phyloP scores from a whole-genome alignment of 75 land plant species.

The Cunninghamia lanceolata region DNA sequence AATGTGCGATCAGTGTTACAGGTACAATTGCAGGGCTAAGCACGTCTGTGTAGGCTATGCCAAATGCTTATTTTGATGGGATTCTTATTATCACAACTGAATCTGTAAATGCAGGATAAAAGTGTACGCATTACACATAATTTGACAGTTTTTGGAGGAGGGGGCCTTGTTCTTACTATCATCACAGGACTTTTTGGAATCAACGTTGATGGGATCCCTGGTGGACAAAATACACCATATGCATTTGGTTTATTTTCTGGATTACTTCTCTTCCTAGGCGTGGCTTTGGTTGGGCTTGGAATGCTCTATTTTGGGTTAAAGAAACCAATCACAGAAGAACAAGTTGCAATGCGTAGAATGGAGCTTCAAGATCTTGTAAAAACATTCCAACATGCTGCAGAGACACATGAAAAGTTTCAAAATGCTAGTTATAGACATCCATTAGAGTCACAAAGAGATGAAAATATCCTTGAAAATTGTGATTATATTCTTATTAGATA shows the following conservation, averaged over 20 bases:
- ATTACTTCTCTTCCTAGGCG: slow-evolving; percentile 49
- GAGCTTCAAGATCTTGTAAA: slow-evolving; percentile 77
- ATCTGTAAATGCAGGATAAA: slow-evolving; percentile 52
- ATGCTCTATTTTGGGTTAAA: slow-evolving; percentile 71
- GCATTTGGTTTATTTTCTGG: slow-evolving; percentile 71
- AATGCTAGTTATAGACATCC: slow-evolving; percentile 20
- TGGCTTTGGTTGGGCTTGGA: slow-evolving; percentile 57
- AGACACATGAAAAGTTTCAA: slow-evolving; percentile 81
- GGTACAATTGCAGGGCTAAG: slow-evolving; percentile 29
- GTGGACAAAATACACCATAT: slow-evolving; percentile 66
- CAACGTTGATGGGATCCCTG: slow-evolving; percentile 94
- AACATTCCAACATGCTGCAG: slow-evolving; percentile 79
- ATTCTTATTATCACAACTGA: neutral
- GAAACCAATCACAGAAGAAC: slow-evolving; percentile 57
- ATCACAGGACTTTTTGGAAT: slow-evolving; percentile 93
- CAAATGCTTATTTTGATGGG: neutral
- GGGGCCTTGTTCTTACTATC: slow-evolving; percentile 83
- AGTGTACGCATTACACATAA: slow-evolving; percentile 88
- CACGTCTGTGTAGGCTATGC: slow-evolving; percentile 14
- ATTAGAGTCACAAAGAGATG: slow-evolving; percentile 42
- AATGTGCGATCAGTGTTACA: slow-evolving; percentile 82
- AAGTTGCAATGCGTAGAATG: slow-evolving; percentile 61
- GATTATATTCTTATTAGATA: slow-evolving; percentile 38
- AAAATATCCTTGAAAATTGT: slow-evolving; percentile 12
- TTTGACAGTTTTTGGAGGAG: slow-evolving; percentile 84